Conservation (phyloP, 805 yeast species). For the Ogataea salicorniae region DNA sequence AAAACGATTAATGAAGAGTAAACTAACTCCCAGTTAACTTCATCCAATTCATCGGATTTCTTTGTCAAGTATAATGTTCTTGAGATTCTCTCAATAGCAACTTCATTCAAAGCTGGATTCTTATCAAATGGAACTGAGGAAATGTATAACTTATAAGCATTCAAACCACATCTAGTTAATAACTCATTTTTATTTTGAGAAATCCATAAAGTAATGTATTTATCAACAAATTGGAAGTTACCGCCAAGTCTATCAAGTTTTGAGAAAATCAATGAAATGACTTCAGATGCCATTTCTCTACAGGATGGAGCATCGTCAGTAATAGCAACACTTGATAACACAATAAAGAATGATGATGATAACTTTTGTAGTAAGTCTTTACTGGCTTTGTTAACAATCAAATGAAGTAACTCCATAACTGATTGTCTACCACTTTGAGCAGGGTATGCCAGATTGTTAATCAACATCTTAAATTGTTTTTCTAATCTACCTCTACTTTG, state of each 20-base stretch:
- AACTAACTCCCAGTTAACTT: slow-evolving; percentile 69
- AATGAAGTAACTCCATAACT: slow-evolving; percentile 79
- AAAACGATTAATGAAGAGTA: slow-evolving; percentile 56
- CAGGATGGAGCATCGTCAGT: slow-evolving; percentile 76
- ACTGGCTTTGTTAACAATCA: slow-evolving; percentile 62
- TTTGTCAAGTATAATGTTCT: slow-evolving; percentile 22
- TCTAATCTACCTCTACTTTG: slow-evolving; percentile 84
- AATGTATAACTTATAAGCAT: slow-evolving; percentile 59
- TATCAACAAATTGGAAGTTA: slow-evolving; percentile 33
- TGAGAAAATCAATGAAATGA: slow-evolving; percentile 50
- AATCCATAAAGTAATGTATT: slow-evolving; percentile 57
- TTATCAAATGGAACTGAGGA: slow-evolving; percentile 40
- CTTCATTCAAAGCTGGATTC: slow-evolving; percentile 19
- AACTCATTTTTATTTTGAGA: slow-evolving; percentile 45
- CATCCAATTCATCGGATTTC: slow-evolving; percentile 33
- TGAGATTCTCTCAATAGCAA: slow-evolving; percentile 24
- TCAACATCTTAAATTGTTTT: slow-evolving; percentile 75
- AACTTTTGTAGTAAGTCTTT: slow-evolving; percentile 53
- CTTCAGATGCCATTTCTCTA: slow-evolving; percentile 72
- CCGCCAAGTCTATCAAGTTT: slow-evolving; percentile 34
- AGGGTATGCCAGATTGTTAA: slow-evolving; percentile 77
- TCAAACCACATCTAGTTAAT: slow-evolving; percentile 69
- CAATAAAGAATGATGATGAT: slow-evolving; percentile 75
- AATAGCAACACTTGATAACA: slow-evolving; percentile 69
- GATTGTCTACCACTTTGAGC: slow-evolving; percentile 84